Evolutionary conservation across 2,329 filamentous ascomycete genomes (phyloP).

Genomic region (Ophiosphaerella herpotricha): DNA sequence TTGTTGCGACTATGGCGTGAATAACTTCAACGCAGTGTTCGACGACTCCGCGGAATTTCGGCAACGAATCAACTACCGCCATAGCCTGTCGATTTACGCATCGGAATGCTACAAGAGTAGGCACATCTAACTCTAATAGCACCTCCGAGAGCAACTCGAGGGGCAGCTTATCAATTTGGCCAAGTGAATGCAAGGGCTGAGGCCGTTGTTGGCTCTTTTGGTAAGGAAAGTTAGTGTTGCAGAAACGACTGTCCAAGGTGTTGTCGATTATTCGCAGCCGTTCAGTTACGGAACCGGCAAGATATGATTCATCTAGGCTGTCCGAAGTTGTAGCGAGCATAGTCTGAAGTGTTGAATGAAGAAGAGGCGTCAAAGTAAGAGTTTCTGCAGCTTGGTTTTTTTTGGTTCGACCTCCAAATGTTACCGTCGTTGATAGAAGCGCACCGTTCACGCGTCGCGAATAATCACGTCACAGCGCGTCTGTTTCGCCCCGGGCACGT

Average conservation of each 20-base stretch:
- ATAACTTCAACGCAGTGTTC: no score
- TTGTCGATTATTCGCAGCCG: not conserved
- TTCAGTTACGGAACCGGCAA: not conserved
- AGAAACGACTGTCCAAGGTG: not conserved
- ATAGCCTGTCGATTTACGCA: no score
- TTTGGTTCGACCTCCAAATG: not conserved
- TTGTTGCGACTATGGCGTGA: no score
- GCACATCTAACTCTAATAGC: no score
- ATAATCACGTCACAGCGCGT: not conserved
- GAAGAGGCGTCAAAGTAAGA: no score
- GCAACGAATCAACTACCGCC: no score
- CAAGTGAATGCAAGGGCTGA: not conserved
- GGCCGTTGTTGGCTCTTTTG: not conserved
- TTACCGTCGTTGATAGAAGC: not conserved
- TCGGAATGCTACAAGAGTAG: no score
- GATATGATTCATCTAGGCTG: not conserved
- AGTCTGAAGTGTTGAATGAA: no score
- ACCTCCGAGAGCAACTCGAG: no score
- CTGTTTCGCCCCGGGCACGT: not conserved
- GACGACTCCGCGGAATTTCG: no score
- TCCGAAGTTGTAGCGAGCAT: not conserved
- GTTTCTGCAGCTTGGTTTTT: not conserved
- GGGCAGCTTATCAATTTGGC: no score
- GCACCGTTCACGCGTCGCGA: not conserved
- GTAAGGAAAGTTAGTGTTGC: not conserved